Percentiles rank a stretch among this genome's conserved stretches.
Evolutionary conservation across 768 basidiomycete species (phyloP).

Genomic region (Lactarius psammicola): DNA sequence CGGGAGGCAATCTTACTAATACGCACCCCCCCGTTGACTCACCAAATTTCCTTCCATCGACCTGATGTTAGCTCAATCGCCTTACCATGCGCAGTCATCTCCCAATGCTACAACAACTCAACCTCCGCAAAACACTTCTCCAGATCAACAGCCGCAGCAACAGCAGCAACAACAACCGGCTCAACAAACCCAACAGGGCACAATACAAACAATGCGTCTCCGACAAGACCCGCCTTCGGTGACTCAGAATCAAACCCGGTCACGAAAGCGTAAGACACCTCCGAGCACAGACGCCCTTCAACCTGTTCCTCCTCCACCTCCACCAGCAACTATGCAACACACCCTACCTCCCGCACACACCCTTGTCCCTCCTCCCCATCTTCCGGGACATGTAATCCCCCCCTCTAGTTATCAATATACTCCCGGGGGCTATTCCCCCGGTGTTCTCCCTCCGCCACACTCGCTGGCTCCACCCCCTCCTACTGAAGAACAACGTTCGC

Average conservation of each 20-base stretch:
- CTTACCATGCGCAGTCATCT: slow-evolving; percentile 33
- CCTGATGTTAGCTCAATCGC: slow-evolving; percentile 36
- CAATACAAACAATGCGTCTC: slow-evolving; percentile 52
- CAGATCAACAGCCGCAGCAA: slow-evolving; percentile 11
- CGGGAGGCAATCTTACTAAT: slow-evolving; percentile 37
- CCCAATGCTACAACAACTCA: slow-evolving; percentile 23
- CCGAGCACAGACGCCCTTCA: slow-evolving; percentile 37
- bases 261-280: slow-evolving; percentile 71
- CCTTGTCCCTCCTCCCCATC: slow-evolving; percentile 24
- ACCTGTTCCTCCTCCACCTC: slow-evolving; percentile 45
- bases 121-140: slow-evolving; percentile 14
- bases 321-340: slow-evolving; percentile 35
- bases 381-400: slow-evolving; percentile 33
- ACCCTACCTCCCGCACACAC: slow-evolving; percentile 35
- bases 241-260: slow-evolving; percentile 42
- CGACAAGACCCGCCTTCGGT: slow-evolving; percentile 52
- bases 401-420: slow-evolving; percentile 39
- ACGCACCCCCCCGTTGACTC: slow-evolving; percentile 31
- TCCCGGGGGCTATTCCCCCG: slow-evolving; percentile 21
- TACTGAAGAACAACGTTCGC: slow-evolving; percentile 23
- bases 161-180: slow-evolving; percentile 29
- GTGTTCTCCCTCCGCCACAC: slow-evolving; percentile 27
- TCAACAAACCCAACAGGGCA: slow-evolving; percentile 23
- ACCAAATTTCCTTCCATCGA: slow-evolving; percentile 32
- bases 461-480: slow-evolving; percentile 18